Percentiles rank a stretch among this genome's conserved stretches.
Conservation (phyloP, 192 early-diverging fungal genomes). For the Rhizophagus prolifer region DNA sequence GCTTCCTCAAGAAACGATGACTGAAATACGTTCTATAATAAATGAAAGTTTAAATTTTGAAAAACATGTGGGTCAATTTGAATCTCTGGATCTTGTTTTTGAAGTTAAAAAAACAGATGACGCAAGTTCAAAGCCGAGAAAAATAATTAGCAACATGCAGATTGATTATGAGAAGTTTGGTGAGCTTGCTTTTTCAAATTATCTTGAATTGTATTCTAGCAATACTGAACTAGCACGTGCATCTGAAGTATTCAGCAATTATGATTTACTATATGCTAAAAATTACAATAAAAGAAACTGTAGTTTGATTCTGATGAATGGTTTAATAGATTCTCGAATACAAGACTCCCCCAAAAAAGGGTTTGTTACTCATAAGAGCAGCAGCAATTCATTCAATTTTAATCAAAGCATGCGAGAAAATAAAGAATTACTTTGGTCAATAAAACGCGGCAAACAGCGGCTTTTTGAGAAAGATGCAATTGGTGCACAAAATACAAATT, state of each 20-base stretch:
- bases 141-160: not conserved
- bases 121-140: not conserved
- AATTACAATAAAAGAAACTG: not conserved
- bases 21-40: not conserved
- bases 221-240: not conserved
- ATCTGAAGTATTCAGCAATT: not conserved
- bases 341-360: not conserved
- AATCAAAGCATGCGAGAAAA: not conserved
- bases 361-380: not conserved
- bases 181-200: not conserved
- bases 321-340: not conserved
- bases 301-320: not conserved
- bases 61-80: not conserved
- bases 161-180: not conserved
- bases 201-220: not conserved
- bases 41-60: not conserved
- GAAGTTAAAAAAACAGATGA: not conserved
- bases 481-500: not conserved
- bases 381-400: not conserved
- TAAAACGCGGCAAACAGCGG: not conserved
- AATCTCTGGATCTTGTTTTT: not conserved
- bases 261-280: not conserved
- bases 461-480: not conserved
- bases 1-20: not conserved
- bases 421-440: not conserved